Percentiles rank a stretch among this genome's conserved stretches.
These are phyloP conservation scores for Botrytis elliptica DNA, from an alignment of 2,329 filamentous ascomycete species.

Conservation along the genomic window DNA sequence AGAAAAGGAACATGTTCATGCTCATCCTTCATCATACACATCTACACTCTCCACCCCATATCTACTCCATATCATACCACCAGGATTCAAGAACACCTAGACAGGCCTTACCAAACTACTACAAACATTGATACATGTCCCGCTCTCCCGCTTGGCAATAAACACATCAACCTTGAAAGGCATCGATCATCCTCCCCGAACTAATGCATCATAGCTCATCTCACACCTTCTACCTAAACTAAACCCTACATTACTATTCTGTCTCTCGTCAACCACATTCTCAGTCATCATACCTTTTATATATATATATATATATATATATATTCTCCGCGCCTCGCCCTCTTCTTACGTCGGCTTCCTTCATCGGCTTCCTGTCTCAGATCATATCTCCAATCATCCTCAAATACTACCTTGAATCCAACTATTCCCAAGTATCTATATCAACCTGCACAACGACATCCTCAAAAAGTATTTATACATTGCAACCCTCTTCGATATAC, in stretches of 20 bases:
- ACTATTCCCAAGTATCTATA: conserved; percentile 17
- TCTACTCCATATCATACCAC: conserved; percentile 11
- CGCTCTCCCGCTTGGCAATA: conserved; percentile 21
- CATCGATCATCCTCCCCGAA: conserved; percentile 30
- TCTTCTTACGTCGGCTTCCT: conserved; percentile 24
- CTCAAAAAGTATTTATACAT: conserved; percentile 1
- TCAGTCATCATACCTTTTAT: conserved; percentile 16
- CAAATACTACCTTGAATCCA: conserved; percentile 15
- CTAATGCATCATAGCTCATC: conserved; percentile 36
- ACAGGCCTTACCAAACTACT: conserved; percentile 3
- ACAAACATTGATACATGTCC: conserved; percentile 8
- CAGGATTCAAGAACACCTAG: conserved; percentile 2
- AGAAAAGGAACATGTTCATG: conserved; percentile 11
- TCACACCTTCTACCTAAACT: conserved; percentile 26
- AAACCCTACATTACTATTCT: conserved; percentile 20
- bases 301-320: conserved; percentile 33
- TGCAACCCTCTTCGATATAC: background rate
- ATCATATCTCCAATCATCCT: conserved; percentile 28
- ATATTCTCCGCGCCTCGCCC: conserved; percentile 30
- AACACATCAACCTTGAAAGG: conserved; percentile 20
- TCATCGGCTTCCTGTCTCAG: conserved; percentile 31
- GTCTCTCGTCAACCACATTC: conserved; percentile 16
- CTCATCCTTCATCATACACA: conserved; percentile 9
- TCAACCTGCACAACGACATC: conserved; percentile 1
- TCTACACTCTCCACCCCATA: conserved; percentile 11